Percentiles rank a stretch among this genome's conserved stretches.
Evolutionary conservation across 345 rosid species (phyloP).

Genomic region (Brassica juncea): DNA sequence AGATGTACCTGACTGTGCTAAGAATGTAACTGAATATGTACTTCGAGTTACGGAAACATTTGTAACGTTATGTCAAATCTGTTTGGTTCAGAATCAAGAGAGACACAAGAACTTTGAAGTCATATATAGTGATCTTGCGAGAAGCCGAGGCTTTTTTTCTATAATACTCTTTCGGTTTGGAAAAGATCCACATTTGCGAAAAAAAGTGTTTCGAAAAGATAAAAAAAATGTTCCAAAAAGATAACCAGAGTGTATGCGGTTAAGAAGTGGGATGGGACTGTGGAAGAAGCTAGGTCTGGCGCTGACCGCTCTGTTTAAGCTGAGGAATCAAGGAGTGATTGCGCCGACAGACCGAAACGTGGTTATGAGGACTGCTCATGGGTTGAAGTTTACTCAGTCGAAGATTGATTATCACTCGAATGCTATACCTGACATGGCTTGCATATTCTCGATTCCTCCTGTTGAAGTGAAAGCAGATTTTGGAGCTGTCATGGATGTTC

Average conservation of each 20-base stretch:
- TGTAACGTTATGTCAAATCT: too few relatives aligned
- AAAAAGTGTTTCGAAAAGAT: slow-evolving; percentile 38
- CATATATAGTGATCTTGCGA: too few relatives aligned
- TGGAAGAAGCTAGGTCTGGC: slow-evolving; percentile 96
- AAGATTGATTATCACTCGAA: slow-evolving; percentile 85
- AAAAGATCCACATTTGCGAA: too few relatives aligned
- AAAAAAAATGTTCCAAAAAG: slow-evolving; percentile 32
- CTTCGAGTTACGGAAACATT: too few relatives aligned
- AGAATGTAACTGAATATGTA: too few relatives aligned
- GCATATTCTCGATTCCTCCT: slow-evolving; percentile 74
- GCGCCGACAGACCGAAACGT: slow-evolving; percentile 63
- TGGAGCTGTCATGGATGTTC: slow-evolving; percentile 27
- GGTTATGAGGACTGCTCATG: slow-evolving; percentile 92
- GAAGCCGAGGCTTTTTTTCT: too few relatives aligned
- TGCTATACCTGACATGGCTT: slow-evolving; percentile 76
- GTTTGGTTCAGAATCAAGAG: too few relatives aligned
- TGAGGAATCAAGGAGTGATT: slow-evolving; percentile 75
- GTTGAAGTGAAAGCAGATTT: slow-evolving; percentile 77
- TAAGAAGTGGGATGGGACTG: slow-evolving; percentile 72
- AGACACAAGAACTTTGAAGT: too few relatives aligned
- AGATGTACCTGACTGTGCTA: too few relatives aligned
- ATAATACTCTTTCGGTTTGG: too few relatives aligned
- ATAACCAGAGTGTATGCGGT: slow-evolving; percentile 68
- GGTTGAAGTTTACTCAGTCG: slow-evolving; percentile 81
- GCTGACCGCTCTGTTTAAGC: slow-evolving; percentile 72